Conservation (phyloP, 768 basidiomycete species). For the Russula dissimulans region DNA sequence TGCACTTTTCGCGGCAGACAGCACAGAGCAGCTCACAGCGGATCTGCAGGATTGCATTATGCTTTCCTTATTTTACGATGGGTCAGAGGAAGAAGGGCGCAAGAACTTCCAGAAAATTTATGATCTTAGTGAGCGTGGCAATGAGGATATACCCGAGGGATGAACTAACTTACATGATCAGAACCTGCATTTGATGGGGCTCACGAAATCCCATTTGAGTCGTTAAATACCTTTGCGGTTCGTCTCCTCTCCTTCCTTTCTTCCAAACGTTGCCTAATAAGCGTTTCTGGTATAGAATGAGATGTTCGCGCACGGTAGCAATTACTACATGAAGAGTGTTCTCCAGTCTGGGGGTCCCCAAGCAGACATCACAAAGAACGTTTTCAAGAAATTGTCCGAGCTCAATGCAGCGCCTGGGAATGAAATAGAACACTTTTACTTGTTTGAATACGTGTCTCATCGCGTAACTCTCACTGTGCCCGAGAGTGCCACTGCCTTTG, state of each 20-base stretch:
- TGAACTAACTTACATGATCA: slow-evolving; percentile 15
- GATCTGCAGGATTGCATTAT: slow-evolving; percentile 31
- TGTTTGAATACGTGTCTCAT: slow-evolving; percentile 38
- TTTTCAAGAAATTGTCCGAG: background rate
- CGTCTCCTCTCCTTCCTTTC: background rate
- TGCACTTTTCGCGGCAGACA: background rate
- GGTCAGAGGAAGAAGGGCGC: slow-evolving; percentile 40
- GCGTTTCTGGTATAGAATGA: slow-evolving; percentile 29
- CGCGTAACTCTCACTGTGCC: slow-evolving; percentile 27
- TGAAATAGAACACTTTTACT: slow-evolving; percentile 23
- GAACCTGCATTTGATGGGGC: slow-evolving; percentile 34
- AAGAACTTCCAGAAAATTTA: slow-evolving; percentile 35
- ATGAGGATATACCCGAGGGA: too few relatives aligned
- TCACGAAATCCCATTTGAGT: slow-evolving; percentile 40
- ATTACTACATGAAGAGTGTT: slow-evolving; percentile 37
- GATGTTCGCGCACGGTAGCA: slow-evolving; percentile 28
- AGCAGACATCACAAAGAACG: background rate
- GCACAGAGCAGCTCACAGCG: background rate
- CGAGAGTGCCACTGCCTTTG: slow-evolving; percentile 33
- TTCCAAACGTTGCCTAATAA: too few relatives aligned
- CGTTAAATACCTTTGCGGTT: slow-evolving; percentile 36
- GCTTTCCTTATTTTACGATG: slow-evolving; percentile 39
- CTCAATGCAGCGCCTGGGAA: slow-evolving; percentile 16
- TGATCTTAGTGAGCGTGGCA: slow-evolving; percentile 32
- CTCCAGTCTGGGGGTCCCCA: background rate